These are phyloP conservation scores for Mycena filopes DNA, from an alignment of 768 basidiomycete species.

Conservation along the genomic window DNA sequence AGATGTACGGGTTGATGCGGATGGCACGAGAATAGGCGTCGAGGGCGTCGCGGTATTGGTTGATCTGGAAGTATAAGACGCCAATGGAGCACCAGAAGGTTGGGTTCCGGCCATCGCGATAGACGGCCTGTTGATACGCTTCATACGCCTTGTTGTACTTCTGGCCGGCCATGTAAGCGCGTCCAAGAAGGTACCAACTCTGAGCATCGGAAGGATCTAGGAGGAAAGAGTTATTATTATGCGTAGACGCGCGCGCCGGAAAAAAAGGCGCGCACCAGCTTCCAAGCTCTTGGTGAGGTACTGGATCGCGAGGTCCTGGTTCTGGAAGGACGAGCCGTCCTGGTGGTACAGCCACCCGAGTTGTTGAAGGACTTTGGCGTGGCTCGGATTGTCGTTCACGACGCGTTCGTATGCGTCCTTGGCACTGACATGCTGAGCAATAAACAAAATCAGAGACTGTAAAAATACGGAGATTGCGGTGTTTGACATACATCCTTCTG, in stretches of 20 bases:
- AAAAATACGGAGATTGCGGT: conserved; percentile 3
- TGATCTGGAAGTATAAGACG: conserved; percentile 99
- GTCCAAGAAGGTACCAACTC: conserved; percentile 98
- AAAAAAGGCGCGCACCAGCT: conserved; percentile 70
- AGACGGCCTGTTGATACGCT: conserved; percentile 98
- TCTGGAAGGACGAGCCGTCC: conserved; percentile 93
- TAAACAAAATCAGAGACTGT: conserved; percentile 28
- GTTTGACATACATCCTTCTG: conserved; percentile 86
- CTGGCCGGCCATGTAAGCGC: conserved; percentile 98
- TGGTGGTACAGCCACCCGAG: conserved; percentile 98
- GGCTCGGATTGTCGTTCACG: conserved; percentile 89
- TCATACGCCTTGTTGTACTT: conserved; percentile 99
- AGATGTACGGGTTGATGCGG: conserved; percentile 97
- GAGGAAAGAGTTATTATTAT: conserved; percentile 10
- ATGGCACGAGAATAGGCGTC: conserved; percentile 99
- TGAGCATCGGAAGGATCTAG: conserved; percentile 95
- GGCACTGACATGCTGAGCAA: conserved; percentile 80
- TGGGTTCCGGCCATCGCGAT: conserved; percentile 97
- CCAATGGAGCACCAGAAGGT: conserved; percentile 99
- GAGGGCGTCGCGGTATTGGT: conserved; percentile 98
- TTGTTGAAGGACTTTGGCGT: conserved; percentile 97
- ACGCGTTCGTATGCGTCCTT: conserved; percentile 98
- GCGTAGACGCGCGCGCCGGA: conserved; percentile 6
- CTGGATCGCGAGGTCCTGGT: conserved; percentile 93
- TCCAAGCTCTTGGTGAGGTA: conserved; percentile 96